These are phyloP conservation scores for Candida insectorum DNA, from an alignment of 805 yeast species.

Conservation along the genomic window DNA sequence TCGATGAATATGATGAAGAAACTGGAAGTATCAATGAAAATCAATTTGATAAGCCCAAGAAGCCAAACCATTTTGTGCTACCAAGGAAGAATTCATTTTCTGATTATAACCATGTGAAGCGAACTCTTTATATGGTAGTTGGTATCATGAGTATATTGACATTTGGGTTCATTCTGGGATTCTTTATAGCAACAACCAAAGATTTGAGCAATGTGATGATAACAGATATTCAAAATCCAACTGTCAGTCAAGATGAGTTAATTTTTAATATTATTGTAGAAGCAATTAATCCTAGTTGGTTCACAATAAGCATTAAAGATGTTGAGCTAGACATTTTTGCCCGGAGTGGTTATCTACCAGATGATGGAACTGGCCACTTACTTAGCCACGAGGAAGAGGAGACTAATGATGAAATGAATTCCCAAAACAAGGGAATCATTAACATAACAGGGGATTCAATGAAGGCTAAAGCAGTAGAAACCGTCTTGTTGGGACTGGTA, in stretches of 20 bases:
- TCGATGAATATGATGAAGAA: conserved; percentile 40
- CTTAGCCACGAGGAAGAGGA: too few species aligned
- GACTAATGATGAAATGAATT: background rate
- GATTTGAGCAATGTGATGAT: conserved; percentile 71
- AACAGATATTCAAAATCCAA: conserved; percentile 59
- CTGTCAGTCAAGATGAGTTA: conserved; percentile 81
- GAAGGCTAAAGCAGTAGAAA: conserved; percentile 51
- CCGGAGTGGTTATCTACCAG: conserved; percentile 50
- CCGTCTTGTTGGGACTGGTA: conserved; percentile 74
- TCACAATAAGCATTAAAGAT: conserved; percentile 58
- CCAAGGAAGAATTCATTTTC: conserved; percentile 26
- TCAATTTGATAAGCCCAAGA: conserved; percentile 18
- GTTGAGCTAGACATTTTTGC: conserved; percentile 86
- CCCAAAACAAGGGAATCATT: too few species aligned
- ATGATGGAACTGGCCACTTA: background rate
- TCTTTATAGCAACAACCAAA: conserved; percentile 79
- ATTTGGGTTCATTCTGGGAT: conserved; percentile 79
- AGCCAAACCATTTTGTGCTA: conserved; percentile 21
- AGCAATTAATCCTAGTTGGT: conserved; percentile 85
- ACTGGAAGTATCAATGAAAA: conserved; percentile 9
- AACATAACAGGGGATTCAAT: too few species aligned
- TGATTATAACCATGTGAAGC: conserved; percentile 22
- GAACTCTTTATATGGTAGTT: conserved; percentile 41
- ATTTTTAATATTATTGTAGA: conserved; percentile 74
- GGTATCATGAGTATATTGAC: conserved; percentile 51